phyloP scores from a whole-genome alignment of 768 basidiomycete genomes.

The Trametopsis cervina region DNA sequence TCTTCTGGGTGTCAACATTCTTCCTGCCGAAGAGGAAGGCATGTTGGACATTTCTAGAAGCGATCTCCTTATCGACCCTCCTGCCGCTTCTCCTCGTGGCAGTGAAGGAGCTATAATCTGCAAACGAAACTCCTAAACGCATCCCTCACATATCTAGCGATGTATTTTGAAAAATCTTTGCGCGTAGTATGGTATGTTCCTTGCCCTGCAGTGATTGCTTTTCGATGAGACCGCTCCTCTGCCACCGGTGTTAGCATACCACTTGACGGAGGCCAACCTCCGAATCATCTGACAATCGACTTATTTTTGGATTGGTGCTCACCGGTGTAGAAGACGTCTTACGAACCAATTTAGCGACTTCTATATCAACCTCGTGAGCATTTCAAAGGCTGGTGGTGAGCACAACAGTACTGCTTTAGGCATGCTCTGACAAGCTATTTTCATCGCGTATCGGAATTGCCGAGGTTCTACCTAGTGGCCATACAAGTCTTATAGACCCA shows the following conservation, averaged over 20 bases:
- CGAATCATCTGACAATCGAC: conserved; percentile 41
- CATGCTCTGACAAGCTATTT: neutral
- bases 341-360: conserved; percentile 43
- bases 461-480: conserved; percentile 28
- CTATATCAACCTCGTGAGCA: conserved; percentile 50
- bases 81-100: conserved; percentile 38
- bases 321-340: conserved; percentile 33
- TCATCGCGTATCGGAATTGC: conserved; percentile 33
- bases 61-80: conserved; percentile 45
- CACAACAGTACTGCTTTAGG: conserved; percentile 1
- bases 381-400: conserved; percentile 49
- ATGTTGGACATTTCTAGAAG: conserved; percentile 43
- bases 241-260: conserved; percentile 47
- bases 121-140: too few species aligned
- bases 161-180: too few species aligned
- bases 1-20: conserved; percentile 33
- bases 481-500: conserved; percentile 39
- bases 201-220: conserved; percentile 43
- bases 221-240: conserved; percentile 39
- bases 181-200: conserved; percentile 58
- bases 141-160: too few species aligned
- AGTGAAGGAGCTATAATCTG: conserved; percentile 34
- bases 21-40: conserved; percentile 32
- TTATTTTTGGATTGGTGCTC: conserved; percentile 44
- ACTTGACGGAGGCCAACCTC: conserved; percentile 45